Percentiles rank a stretch among this genome's conserved stretches.
Conservation (phyloP, 129 eudicot species). For the Oenanthe sinensis region DNA sequence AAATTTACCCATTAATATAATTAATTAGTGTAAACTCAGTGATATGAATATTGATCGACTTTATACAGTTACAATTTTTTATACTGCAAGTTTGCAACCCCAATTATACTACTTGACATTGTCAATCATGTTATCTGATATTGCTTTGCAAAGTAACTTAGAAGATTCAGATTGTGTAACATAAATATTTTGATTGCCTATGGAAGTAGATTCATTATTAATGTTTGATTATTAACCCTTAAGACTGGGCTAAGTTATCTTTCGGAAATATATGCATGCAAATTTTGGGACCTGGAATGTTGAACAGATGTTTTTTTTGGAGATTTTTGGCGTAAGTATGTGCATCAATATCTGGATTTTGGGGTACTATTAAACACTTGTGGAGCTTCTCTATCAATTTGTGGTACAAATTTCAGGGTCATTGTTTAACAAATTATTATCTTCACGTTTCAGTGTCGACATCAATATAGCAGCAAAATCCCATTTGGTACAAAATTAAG, state of each 20-base stretch:
- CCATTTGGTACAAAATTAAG: slow-evolving; percentile 43
- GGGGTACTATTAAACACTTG: background rate
- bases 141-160: background rate
- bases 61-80: background rate
- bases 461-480: slow-evolving; percentile 33
- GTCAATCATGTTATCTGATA: background rate
- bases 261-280: background rate
- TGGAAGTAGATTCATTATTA: background rate
- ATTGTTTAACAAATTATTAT: background rate
- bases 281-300: background rate
- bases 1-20: background rate
- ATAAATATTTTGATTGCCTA: background rate
- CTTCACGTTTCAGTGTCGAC: slow-evolving; percentile 36
- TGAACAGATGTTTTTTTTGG: background rate
- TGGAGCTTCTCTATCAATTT: background rate
- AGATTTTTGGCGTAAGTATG: slow-evolving; percentile 2
- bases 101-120: background rate
- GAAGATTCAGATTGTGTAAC: background rate
- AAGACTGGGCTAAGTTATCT: background rate
- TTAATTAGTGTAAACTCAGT: background rate
- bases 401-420: no score
- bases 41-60: background rate
- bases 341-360: background rate
- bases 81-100: background rate
- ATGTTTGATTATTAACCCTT: background rate